phyloP scores from a whole-genome alignment of 352 stramenopile species.

The Phytopythium oedochilum region DNA sequence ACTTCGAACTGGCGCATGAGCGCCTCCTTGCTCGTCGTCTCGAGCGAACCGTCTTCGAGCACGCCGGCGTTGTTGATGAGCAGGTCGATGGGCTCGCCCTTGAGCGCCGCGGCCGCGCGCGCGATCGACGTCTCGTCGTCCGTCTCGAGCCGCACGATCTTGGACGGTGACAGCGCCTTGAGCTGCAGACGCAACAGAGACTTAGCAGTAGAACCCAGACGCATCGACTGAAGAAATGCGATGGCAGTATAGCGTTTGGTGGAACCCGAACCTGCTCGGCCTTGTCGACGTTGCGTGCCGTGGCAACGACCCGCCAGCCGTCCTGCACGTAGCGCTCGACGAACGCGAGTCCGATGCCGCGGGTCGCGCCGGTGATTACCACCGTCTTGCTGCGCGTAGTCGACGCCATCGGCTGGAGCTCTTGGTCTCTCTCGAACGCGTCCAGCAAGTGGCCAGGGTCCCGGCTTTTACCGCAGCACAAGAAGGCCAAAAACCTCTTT shows the following conservation, averaged over 20 bases:
- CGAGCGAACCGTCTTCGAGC: conserved; percentile 16
- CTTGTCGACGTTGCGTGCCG: conserved; percentile 30
- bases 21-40: conserved; percentile 21
- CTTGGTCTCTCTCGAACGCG: too few species aligned
- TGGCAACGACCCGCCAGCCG: conserved; percentile 49
- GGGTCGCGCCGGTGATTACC: conserved; percentile 56
- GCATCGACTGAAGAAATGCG: too few species aligned
- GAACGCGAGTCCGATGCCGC: conserved; percentile 53
- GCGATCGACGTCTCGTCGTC: conserved; percentile 27
- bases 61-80: conserved; percentile 46
- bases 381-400: conserved; percentile 25
- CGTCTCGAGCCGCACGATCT: conserved; percentile 29
- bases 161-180: conserved; percentile 13
- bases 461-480: too few species aligned
- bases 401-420: too few species aligned
- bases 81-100: conserved; percentile 30
- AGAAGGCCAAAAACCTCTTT: too few species aligned
- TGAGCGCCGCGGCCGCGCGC: conserved; percentile 14
- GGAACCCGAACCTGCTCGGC: conserved; percentile 24
- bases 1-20: conserved; percentile 38
- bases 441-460: too few species aligned
- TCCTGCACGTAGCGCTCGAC: conserved; percentile 30
- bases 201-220: background rate
- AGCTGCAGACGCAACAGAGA: conserved; percentile 8
- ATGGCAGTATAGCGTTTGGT: background rate